A percentile compares a stretch with the other conserved stretches of the same genome.
Conservation (phyloP, 441 rosid species). For the Populus hybrid region DNA sequence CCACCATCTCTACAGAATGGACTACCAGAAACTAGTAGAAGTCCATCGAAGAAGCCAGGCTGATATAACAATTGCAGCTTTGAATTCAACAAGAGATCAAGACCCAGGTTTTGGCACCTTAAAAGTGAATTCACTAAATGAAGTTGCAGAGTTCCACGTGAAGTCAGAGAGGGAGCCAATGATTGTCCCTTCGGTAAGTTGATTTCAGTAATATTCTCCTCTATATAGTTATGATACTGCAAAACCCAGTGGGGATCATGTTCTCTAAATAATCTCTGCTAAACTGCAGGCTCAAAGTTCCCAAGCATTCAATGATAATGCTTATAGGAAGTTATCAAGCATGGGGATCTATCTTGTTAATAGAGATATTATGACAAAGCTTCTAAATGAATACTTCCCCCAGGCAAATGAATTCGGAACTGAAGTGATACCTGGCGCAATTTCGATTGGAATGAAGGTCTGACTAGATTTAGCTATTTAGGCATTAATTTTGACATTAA, state of each 20-base stretch:
- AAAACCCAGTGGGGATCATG: slow-evolving; percentile 4
- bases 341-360: slow-evolving; percentile 74
- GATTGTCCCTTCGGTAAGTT: slow-evolving; percentile 33
- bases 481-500: too few relatives aligned
- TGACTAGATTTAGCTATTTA: background rate
- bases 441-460: slow-evolving; percentile 71
- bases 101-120: slow-evolving; percentile 52
- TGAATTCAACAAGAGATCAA: slow-evolving; percentile 35
- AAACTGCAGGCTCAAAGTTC: slow-evolving; percentile 41
- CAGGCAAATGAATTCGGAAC: slow-evolving; percentile 51
- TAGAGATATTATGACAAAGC: slow-evolving; percentile 51
- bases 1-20: slow-evolving; percentile 84
- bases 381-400: slow-evolving; percentile 49
- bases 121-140: slow-evolving; percentile 45
- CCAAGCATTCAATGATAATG: slow-evolving; percentile 14
- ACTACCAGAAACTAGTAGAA: slow-evolving; percentile 60
- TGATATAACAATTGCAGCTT: slow-evolving; percentile 61
- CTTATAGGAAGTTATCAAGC: slow-evolving; percentile 32
- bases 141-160: slow-evolving; percentile 38
- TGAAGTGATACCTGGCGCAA: slow-evolving; percentile 64
- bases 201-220: background rate
- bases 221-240: background rate
- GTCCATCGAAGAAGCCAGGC: slow-evolving; percentile 50
- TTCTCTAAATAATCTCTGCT: background rate
- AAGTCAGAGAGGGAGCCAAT: slow-evolving; percentile 26